A percentile compares a stretch with the other conserved stretches of the same genome.
Evolutionary conservation across 169 alveolate genomes (phyloP).

Genomic region (Plasmodium falciparum): DNA sequence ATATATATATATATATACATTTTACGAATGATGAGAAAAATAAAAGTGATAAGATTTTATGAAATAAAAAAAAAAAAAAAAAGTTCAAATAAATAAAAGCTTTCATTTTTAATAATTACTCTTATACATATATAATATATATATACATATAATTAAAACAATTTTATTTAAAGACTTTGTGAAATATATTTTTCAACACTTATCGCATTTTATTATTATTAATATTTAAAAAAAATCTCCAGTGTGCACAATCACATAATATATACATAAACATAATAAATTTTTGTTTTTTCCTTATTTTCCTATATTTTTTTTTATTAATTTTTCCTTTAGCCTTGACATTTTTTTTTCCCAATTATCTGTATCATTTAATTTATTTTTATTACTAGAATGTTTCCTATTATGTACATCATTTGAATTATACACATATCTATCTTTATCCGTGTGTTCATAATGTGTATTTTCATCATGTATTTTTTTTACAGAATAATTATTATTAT

Average conservation of each 20-base stretch:
- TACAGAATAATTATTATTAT: conserved; percentile 16
- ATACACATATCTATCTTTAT: conserved; percentile 34
- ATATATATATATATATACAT: no score
- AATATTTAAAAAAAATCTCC: background rate
- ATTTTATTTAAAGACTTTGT: no score
- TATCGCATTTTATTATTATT: no score
- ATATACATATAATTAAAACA: no score
- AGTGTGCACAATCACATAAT: background rate
- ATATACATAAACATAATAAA: background rate
- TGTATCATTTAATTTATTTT: conserved; percentile 39
- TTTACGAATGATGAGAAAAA: no score
- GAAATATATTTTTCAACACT: no score
- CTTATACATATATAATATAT: no score
- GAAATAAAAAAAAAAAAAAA: no score
- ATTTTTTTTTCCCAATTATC: conserved; percentile 73
- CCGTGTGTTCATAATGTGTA: conserved; percentile 8
- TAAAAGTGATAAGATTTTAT: no score
- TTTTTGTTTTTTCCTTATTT: background rate
- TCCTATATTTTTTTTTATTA: conserved; percentile 47
- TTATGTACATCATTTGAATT: conserved; percentile 20
- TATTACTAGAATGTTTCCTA: conserved; percentile 12
- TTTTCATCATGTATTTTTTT: conserved; percentile 27
- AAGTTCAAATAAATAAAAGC: no score
- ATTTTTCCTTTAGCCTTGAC: conserved; percentile 70
- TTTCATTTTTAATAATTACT: no score